Evolutionary conservation across 495 filamentous ascomycete species (phyloP), one percentile per base, ranked within the genome.

Genomic region (Aspergillus mulundensis): DNA sequence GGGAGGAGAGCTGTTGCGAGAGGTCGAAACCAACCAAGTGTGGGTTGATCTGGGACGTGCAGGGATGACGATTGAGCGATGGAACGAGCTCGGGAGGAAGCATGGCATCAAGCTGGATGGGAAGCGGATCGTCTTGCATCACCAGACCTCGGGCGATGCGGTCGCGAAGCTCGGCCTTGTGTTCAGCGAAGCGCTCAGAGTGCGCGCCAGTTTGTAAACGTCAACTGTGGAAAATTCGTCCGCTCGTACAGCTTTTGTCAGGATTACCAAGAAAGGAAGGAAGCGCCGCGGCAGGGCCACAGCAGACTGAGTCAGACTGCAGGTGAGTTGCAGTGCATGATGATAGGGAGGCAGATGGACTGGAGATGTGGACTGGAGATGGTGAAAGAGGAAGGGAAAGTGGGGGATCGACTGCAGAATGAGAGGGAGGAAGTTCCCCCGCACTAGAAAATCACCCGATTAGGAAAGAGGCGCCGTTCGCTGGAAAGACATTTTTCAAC

Each of bases 1-100:
- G 30, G 46, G 46, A 21, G 46, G 46, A 5, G 28, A 50, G n/a
- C 18, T 50, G 30, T 8, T 36, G 46, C 46, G 30, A 14, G 28
- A 21, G 16, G 46, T 50, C 0, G 46, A 50, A 18, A 50, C 46
- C 4, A 50, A 50, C 12, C 46, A 50, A 15, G 46, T 50, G 10
- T 50, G 46, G 46, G 16, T 50, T 1, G 11, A 50, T 23, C 7
- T 50, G 16, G 18, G 11, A 0, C 20, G 38, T 8, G 46, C 46
- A 1, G 16, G 18, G 0, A 15, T 50, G 5, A 38, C n/a, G 5
- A 15, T n/a, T 36, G 46, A 36, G 1, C 18, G 5, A 21, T 50
- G 46, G 46, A 50, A 50, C 30, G 46, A 38, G n/a, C 25, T 50
- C 21, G 46, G 46, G 30, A 34, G 18, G 28, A 50, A 38, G 18